Evolutionary conservation across 192 early-diverging fungal genomes (phyloP).

Genomic region (Chytriomyces sp.): DNA sequence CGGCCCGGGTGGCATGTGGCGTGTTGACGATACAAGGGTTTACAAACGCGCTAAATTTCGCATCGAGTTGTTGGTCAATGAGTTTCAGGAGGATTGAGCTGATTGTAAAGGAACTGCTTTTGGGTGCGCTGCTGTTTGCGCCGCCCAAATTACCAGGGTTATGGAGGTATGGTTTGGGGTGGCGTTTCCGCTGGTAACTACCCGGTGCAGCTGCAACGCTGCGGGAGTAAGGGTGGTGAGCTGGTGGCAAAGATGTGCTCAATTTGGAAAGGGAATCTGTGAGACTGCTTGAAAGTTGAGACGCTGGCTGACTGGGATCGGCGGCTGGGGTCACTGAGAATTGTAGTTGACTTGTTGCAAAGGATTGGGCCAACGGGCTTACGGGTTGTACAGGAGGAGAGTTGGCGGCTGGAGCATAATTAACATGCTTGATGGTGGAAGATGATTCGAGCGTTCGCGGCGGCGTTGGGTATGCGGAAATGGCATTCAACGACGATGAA

Average conservation of each 20-base stretch:
- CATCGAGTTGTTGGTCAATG: slow-evolving; percentile 28
- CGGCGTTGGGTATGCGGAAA: slow-evolving; percentile 20
- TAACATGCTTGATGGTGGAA: not conserved
- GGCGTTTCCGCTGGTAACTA: slow-evolving; percentile 25
- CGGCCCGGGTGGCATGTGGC: not conserved
- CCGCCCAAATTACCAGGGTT: too few species aligned
- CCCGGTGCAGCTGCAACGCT: not conserved
- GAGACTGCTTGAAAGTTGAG: slow-evolving; percentile 11
- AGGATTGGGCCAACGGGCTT: too few species aligned
- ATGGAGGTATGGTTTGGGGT: slow-evolving; percentile 17
- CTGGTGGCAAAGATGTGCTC: slow-evolving; percentile 1
- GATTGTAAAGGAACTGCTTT: slow-evolving; percentile 17
- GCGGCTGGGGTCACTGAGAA: too few species aligned
- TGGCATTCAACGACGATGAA: slow-evolving; percentile 20
- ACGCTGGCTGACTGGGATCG: too few species aligned
- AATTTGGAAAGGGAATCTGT: slow-evolving; percentile 19
- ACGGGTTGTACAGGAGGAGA: too few species aligned
- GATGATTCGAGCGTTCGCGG: slow-evolving; percentile 9
- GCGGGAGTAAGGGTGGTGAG: slow-evolving; percentile 2
- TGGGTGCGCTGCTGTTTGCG: not conserved
- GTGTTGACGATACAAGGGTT: not conserved
- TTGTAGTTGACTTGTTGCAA: too few species aligned
- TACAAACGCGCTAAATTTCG: slow-evolving; percentile 10
- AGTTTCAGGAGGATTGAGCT: slow-evolving; percentile 26
- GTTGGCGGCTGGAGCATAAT: too few species aligned